Evolutionary conservation across 192 early-diverging fungal genomes (phyloP), one percentile per base, ranked within the genome.

Genomic region (Diversispora epigaea): DNA sequence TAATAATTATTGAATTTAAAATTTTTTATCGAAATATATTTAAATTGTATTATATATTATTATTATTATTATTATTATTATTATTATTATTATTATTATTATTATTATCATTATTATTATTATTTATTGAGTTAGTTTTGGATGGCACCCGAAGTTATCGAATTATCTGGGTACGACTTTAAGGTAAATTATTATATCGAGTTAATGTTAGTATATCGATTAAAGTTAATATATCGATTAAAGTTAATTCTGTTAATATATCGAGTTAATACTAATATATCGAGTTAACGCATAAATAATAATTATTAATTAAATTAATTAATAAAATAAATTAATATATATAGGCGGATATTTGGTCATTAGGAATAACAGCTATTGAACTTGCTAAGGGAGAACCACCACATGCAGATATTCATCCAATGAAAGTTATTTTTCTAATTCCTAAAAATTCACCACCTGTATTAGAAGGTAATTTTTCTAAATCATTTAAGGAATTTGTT

Each of bases 291-390:
- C 25, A 32, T 32, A 32, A 32, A 32, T 32, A 32, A 32, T 32
- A 32, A 32, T 32, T 32, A 32, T 32, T 32, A 32, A 32, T 32
- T 32, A 32, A 32, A 32, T 32, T 32, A 32, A 32, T 32, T 32
- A 32, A 32, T 32, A 32, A 32, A 32, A 1, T 32, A 32, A 32
- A 32, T 32, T 32, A 32, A 32, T 32, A 32, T 60, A 54, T 40
- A 40, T 77, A 91, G 84, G 97, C 97, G 0, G 97, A 99, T 84
- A 96, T 99, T 39, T 99, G 97, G 97, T 93, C 92, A 43, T 84
- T 97, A 41, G 97, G 97, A 1, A 97, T 99, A 76, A 99, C 96
- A 4, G 95, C 95, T 0, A 94, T 98, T 45, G 97, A 99, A 84
- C 82, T 99, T 43, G 95, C 96, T 14, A 95, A 94, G 64, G 95